Percentiles rank a stretch among this genome's conserved stretches.
phyloP scores from a whole-genome alignment of 129 eudicot genomes.

The Chrysanthemum seticuspe region DNA sequence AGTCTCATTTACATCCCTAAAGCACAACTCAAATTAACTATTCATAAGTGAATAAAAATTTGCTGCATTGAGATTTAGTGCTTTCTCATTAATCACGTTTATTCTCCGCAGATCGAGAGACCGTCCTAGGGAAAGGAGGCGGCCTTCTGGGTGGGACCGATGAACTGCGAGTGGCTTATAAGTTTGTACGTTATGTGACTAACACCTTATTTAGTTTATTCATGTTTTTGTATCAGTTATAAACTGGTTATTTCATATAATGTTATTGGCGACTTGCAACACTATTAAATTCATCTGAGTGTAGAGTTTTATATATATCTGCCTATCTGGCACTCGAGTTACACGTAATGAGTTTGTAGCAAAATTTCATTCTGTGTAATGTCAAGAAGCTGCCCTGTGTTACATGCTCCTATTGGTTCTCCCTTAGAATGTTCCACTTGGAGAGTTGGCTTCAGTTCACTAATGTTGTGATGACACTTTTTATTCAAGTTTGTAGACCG shows the following conservation, averaged over 20 bases:
- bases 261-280: constrained; percentile 20
- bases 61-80: not conserved
- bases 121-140: constrained; percentile 70
- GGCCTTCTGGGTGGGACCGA: constrained; percentile 98
- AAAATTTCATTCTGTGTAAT: too few relatives aligned
- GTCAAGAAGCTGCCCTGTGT: not conserved
- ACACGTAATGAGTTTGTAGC: not conserved
- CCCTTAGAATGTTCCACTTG: too few relatives aligned
- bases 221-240: constrained; percentile 6
- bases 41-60: not conserved
- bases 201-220: constrained; percentile 17
- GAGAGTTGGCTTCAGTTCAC: too few relatives aligned
- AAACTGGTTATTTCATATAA: constrained; percentile 22
- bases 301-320: not conserved
- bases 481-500: too few relatives aligned
- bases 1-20: not conserved
- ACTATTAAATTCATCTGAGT: constrained; percentile 4
- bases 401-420: too few relatives aligned
- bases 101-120: constrained; percentile 55
- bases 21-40: not conserved
- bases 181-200: constrained; percentile 34
- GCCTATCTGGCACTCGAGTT: not conserved
- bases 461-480: too few relatives aligned
- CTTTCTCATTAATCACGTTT: not conserved
- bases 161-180: constrained; percentile 22